Evolutionary conservation across 106 monocot genomes (phyloP).

Genomic region (Dendrobium chrysotoxum): DNA sequence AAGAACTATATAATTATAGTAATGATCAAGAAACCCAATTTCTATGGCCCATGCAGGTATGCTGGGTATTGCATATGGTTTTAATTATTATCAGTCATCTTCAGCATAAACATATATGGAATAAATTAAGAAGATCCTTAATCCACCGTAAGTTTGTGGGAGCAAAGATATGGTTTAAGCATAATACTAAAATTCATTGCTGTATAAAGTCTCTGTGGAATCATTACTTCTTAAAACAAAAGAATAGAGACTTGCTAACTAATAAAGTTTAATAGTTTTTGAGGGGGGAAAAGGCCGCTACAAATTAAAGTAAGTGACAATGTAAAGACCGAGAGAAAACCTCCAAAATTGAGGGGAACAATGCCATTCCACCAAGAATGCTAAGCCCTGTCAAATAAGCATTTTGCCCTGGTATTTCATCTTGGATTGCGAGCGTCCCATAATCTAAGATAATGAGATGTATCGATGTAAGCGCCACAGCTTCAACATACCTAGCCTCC

Average conservation of each 20-base stretch:
- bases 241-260: not conserved
- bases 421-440: constrained; percentile 31
- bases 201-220: not conserved
- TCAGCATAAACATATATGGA: not conserved
- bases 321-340: not conserved
- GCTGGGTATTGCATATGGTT: not conserved
- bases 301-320: not conserved
- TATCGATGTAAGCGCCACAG: constrained; percentile 17
- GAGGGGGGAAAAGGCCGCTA: not conserved
- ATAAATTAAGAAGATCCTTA: not conserved
- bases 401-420: constrained; percentile 34
- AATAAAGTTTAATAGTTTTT: not conserved
- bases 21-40: not conserved
- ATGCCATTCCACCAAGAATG: constrained; percentile 46
- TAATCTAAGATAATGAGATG: constrained; percentile 39
- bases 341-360: constrained; percentile 48
- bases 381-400: constrained; percentile 50
- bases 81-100: not conserved
- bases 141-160: no score
- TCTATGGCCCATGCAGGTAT: not conserved
- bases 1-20: not conserved
- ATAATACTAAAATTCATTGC: not conserved
- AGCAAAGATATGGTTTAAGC: not conserved
- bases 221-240: not conserved
- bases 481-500: constrained; percentile 33